These are phyloP conservation scores for Daphne laureola DNA, from an alignment of 441 rosid genomes.

Conservation along the genomic window DNA sequence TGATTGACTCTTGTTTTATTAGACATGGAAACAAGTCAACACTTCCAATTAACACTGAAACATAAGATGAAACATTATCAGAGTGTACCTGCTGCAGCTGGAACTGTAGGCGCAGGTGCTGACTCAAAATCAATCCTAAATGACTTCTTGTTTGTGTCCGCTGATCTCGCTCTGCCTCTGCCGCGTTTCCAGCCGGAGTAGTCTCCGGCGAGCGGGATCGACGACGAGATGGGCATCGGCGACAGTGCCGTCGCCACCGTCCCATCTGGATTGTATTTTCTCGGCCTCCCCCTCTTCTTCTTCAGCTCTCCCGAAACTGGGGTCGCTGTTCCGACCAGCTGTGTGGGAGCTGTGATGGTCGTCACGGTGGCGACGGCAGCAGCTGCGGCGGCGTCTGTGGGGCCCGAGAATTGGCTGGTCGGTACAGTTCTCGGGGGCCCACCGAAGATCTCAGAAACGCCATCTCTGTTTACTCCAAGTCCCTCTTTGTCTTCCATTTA, in stretches of 20 bases:
- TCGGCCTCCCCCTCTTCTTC: slow-evolving; percentile 69
- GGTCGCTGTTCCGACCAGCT: too few relatives aligned
- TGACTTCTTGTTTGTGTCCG: slow-evolving; percentile 46
- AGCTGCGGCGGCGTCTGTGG: slow-evolving; percentile 20
- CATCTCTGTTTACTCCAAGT: slow-evolving; percentile 41
- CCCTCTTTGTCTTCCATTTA: slow-evolving; percentile 63
- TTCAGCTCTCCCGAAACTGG: slow-evolving; percentile 19
- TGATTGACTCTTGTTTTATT: slow-evolving; percentile 5
- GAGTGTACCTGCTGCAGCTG: slow-evolving; percentile 3
- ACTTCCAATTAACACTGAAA: slow-evolving; percentile 15
- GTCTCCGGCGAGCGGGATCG: slow-evolving; percentile 56
- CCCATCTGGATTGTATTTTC: slow-evolving; percentile 56
- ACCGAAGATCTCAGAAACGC: slow-evolving; percentile 37
- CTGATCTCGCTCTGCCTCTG: slow-evolving; percentile 49
- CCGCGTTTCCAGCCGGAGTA: slow-evolving; percentile 49
- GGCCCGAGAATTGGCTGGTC: slow-evolving; percentile 28
- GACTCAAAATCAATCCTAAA: slow-evolving; percentile 38
- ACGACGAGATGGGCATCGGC: slow-evolving; percentile 66
- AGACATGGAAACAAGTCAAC: slow-evolving; percentile 2
- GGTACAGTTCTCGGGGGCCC: slow-evolving; percentile 51
- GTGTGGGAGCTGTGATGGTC: slow-evolving; percentile 18
- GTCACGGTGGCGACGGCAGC: slow-evolving; percentile 24
- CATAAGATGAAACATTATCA: background rate
- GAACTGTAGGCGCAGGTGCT: slow-evolving; percentile 28
- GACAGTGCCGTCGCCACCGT: slow-evolving; percentile 35